Conservation (phyloP, 768 basidiomycete species). For the Boletus fagicola region DNA sequence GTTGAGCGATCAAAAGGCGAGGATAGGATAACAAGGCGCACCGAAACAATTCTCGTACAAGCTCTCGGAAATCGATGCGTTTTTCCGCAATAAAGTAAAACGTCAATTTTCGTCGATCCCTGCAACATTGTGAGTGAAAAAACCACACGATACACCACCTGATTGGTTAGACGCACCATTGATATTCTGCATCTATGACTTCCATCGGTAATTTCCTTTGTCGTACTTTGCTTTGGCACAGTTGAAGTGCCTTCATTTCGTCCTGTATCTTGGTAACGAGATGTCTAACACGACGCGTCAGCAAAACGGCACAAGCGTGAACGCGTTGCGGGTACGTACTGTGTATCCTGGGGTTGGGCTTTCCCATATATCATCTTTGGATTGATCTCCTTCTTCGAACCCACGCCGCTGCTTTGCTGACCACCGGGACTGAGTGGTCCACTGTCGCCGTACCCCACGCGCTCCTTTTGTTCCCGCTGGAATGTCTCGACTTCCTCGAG, state of each 20-base stretch:
- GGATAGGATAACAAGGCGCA: slow-evolving; percentile 26
- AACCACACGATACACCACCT: background rate
- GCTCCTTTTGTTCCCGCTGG: slow-evolving; percentile 76
- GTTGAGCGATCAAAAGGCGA: slow-evolving; percentile 1
- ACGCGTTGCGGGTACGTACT: slow-evolving; percentile 42
- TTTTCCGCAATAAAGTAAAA: slow-evolving; percentile 98
- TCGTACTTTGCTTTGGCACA: slow-evolving; percentile 88
- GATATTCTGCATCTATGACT: slow-evolving; percentile 97
- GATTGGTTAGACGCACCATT: slow-evolving; percentile 62
- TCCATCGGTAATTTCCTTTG: slow-evolving; percentile 98
- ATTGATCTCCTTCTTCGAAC: slow-evolving; percentile 85
- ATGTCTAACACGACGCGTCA: slow-evolving; percentile 43
- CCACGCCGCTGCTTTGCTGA: slow-evolving; percentile 27
- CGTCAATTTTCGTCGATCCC: slow-evolving; percentile 97
- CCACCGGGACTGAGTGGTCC: slow-evolving; percentile 52
- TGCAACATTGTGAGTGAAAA: slow-evolving; percentile 29
- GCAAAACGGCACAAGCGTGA: background rate
- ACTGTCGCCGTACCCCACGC: slow-evolving; percentile 41
- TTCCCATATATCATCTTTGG: slow-evolving; percentile 97
- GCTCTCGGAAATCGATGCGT: slow-evolving; percentile 93
- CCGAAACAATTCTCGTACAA: slow-evolving; percentile 94
- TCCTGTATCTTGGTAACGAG: slow-evolving; percentile 83
- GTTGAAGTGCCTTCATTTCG: slow-evolving; percentile 85
- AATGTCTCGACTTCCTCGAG: slow-evolving; percentile 88
- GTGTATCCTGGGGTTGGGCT: slow-evolving; percentile 77